A percentile compares a stretch with the other conserved stretches of the same genome.
Conservation (phyloP, 495 filamentous ascomycete species). For the Aspergillus sparsus region DNA sequence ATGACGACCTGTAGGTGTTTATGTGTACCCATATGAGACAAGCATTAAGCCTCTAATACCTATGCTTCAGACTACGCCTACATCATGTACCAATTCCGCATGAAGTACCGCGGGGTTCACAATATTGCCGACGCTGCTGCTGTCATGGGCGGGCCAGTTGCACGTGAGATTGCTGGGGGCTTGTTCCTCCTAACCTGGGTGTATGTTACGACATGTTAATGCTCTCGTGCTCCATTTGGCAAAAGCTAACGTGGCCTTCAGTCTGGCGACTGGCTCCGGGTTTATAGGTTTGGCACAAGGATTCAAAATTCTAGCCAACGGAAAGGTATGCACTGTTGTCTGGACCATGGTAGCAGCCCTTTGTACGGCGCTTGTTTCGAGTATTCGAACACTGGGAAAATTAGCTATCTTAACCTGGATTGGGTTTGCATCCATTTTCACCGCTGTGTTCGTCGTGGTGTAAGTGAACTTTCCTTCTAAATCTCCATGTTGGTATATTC, state of each 20-base stretch:
- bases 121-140: conserved; percentile 66
- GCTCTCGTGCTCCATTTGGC: neutral
- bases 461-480: neutral
- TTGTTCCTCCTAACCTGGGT: conserved; percentile 34
- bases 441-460: conserved; percentile 50
- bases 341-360: conserved; percentile 52
- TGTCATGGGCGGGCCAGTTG: conserved; percentile 60
- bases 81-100: conserved; percentile 36
- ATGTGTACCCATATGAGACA: neutral
- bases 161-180: conserved; percentile 38
- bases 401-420: conserved; percentile 45
- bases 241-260: conserved; percentile 35
- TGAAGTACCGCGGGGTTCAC: conserved; percentile 37
- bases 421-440: conserved; percentile 43
- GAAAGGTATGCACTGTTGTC: conserved; percentile 49
- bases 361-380: conserved; percentile 56
- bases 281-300: conserved; percentile 51
- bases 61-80: conserved; percentile 26
- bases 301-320: conserved; percentile 49
- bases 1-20: conserved; percentile 1
- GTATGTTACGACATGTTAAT: neutral
- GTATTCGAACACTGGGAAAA: conserved; percentile 38
- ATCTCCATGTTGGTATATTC: neutral
- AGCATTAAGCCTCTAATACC: conserved; percentile 42
- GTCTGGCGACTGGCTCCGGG: conserved; percentile 47